Conservation (phyloP, 202 grass and related monocot species). For the Zoysia matrella region DNA sequence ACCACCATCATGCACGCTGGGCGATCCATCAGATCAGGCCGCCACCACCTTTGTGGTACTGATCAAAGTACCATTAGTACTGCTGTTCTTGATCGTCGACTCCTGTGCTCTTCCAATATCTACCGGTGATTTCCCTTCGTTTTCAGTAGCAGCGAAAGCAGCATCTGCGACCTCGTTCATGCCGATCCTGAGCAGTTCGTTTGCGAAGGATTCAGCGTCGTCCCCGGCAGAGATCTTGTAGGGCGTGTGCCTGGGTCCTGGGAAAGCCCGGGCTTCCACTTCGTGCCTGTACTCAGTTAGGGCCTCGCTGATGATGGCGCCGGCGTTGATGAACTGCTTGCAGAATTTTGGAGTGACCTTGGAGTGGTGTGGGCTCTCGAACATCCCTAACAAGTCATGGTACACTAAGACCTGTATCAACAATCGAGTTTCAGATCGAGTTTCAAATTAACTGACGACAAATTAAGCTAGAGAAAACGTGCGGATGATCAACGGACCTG, state of each 20-base stretch:
- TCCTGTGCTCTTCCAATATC: too few relatives aligned
- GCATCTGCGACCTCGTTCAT: slow-evolving; percentile 69
- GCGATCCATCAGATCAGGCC: too few relatives aligned
- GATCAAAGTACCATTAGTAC: too few relatives aligned
- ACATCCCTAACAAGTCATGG: slow-evolving; percentile 90
- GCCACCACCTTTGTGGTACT: too few relatives aligned
- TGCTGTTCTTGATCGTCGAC: too few relatives aligned
- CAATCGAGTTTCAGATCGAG: too few relatives aligned
- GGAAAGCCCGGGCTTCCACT: slow-evolving; percentile 70
- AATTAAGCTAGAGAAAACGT: too few relatives aligned
- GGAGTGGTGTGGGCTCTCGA: slow-evolving; percentile 83
- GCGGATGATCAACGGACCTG: slow-evolving; percentile 49
- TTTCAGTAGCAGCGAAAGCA: slow-evolving; percentile 59
- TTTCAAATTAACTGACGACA: too few relatives aligned
- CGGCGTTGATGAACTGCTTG: slow-evolving; percentile 69
- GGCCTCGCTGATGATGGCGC: slow-evolving; percentile 71
- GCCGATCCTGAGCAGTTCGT: slow-evolving; percentile 72
- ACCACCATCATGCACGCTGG: too few relatives aligned
- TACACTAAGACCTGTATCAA: slow-evolving; percentile 86
- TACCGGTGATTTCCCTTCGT: not conserved
- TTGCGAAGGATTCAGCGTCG: slow-evolving; percentile 68
- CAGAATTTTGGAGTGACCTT: slow-evolving; percentile 96
- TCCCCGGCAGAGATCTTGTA: slow-evolving; percentile 55
- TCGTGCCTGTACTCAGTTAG: slow-evolving; percentile 78
- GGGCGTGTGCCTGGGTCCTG: slow-evolving; percentile 66